A percentile compares a stretch with the other conserved stretches of the same genome.
Conservation (phyloP, 78 protist species). For the Pelomyxa schiedti region DNA sequence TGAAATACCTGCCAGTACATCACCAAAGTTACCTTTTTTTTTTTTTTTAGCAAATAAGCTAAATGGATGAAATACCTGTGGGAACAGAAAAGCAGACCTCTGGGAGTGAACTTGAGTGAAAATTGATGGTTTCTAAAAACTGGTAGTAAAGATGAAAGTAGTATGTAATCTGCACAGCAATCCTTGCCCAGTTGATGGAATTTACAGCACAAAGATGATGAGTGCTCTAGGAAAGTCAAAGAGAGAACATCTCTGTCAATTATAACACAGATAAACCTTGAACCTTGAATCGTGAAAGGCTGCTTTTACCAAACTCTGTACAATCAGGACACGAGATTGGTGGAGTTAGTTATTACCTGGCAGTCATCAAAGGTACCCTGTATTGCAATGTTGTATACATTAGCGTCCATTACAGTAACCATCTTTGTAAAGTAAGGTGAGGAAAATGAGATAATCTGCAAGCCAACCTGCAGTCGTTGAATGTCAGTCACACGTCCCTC, state of each 20-base stretch:
- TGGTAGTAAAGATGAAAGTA: conserved; percentile 37
- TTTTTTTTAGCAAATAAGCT: background rate
- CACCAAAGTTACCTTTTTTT: conserved; percentile 66
- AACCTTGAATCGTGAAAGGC: background rate
- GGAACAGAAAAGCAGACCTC: conserved; percentile 1
- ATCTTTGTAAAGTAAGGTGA: too few species aligned
- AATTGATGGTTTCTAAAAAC: background rate
- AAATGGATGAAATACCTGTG: background rate
- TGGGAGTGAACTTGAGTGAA: background rate
- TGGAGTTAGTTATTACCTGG: background rate
- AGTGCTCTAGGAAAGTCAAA: background rate
- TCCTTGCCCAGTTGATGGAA: conserved; percentile 58
- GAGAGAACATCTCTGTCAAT: background rate
- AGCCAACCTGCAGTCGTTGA: conserved; percentile 43
- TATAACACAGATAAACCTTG: background rate
- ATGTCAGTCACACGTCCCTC: conserved; percentile 30
- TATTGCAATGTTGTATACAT: conserved; percentile 37
- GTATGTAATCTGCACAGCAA: conserved; percentile 47
- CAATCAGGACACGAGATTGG: background rate
- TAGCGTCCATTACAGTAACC: conserved; percentile 44
- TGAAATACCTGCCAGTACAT: conserved; percentile 55
- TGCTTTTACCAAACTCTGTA: background rate
- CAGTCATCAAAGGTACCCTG: conserved; percentile 50
- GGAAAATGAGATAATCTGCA: too few species aligned
- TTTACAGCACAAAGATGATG: conserved; percentile 41